Conservation (phyloP, 352 stramenopile species). For the Phytopythium boreale region DNA sequence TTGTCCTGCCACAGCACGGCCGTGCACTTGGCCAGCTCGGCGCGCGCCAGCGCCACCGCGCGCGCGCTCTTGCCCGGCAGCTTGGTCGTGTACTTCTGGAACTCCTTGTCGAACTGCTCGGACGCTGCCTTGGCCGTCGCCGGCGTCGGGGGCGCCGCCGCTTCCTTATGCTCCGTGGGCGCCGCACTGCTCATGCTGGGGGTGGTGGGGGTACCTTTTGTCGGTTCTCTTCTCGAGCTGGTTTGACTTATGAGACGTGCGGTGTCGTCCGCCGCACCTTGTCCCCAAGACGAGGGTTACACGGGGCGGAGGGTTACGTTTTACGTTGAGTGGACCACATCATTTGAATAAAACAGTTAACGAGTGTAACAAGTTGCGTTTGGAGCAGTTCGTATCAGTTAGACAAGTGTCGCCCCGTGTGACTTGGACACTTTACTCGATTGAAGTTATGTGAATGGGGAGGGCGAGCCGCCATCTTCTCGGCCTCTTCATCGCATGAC, state of each 20-base stretch:
- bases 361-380: too few species aligned
- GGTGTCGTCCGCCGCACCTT: neutral
- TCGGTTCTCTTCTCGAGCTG: neutral
- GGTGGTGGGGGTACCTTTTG: neutral
- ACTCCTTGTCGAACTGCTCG: slow-evolving; percentile 85
- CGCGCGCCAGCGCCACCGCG: slow-evolving; percentile 72
- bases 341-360: too few species aligned
- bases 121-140: slow-evolving; percentile 36
- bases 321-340: too few species aligned
- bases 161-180: neutral
- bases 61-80: slow-evolving; percentile 67
- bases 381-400: neutral
- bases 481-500: neutral
- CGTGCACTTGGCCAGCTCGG: slow-evolving; percentile 78
- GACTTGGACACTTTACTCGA: neutral
- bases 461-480: neutral
- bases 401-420: neutral
- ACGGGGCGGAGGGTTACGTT: too few species aligned
- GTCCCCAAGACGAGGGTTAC: neutral
- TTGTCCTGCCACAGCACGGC: slow-evolving; percentile 82
- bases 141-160: slow-evolving; percentile 15
- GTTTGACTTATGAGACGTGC: neutral
- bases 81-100: slow-evolving; percentile 85
- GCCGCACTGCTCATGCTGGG: slow-evolving; percentile 2
- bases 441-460: neutral